These are phyloP conservation scores for Pichia cabralensis DNA, from an alignment of 805 yeast species.

Conservation along the genomic window DNA sequence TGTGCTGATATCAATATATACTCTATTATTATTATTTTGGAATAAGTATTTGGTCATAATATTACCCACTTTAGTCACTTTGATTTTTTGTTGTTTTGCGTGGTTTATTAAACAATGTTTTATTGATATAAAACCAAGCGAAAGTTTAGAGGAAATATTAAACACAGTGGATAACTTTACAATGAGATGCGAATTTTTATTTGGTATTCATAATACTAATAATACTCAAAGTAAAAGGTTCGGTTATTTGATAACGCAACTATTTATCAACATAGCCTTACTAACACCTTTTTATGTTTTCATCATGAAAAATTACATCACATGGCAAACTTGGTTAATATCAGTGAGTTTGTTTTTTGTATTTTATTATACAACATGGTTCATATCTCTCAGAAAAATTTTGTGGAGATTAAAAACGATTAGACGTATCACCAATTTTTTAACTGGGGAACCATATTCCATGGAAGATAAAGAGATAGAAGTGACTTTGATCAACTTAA, in stretches of 20 bases:
- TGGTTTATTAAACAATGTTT: slow-evolving; percentile 37
- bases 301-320: slow-evolving; percentile 25
- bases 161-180: slow-evolving; percentile 37
- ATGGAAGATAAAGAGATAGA: slow-evolving; percentile 12
- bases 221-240: slow-evolving; percentile 9
- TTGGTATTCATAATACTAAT: slow-evolving; percentile 15
- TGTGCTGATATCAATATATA: slow-evolving; percentile 29
- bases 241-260: not conserved
- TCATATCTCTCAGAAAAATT: slow-evolving; percentile 33
- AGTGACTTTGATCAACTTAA: slow-evolving; percentile 6
- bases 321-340: slow-evolving; percentile 26
- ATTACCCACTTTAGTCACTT: slow-evolving; percentile 30
- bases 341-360: slow-evolving; percentile 29
- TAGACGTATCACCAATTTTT: slow-evolving; percentile 27
- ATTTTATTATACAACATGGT: slow-evolving; percentile 40
- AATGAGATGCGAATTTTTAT: slow-evolving; percentile 30
- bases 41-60: slow-evolving; percentile 24
- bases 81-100: slow-evolving; percentile 30
- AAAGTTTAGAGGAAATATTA: slow-evolving; percentile 44
- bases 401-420: slow-evolving; percentile 41
- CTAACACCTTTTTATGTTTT: slow-evolving; percentile 36
- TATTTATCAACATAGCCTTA: slow-evolving; percentile 13
- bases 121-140: slow-evolving; percentile 29
- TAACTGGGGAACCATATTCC: slow-evolving; percentile 31
- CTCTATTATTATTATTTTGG: slow-evolving; percentile 37